A percentile compares a stretch with the other conserved stretches of the same genome.
Conservation (phyloP, 495 filamentous ascomycete genomes). For the Neurospora sp. region DNA sequence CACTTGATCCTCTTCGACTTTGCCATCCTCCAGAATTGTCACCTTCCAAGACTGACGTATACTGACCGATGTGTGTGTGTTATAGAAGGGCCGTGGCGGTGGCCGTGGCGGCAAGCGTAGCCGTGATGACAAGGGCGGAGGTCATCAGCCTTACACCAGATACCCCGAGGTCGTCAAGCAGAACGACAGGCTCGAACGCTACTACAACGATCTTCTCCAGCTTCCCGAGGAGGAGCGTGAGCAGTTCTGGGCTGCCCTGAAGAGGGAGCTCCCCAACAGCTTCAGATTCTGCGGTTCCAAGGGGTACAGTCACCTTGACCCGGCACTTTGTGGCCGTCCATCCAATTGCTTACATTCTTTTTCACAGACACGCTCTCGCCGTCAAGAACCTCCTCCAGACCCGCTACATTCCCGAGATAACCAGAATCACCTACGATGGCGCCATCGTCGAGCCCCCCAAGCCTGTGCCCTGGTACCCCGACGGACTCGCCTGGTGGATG, state of each 20-base stretch:
- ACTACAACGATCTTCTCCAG: constrained; percentile 68
- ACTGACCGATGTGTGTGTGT: background rate
- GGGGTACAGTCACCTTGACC: constrained; percentile 40
- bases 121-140: background rate
- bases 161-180: constrained; percentile 54
- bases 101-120: constrained; percentile 7
- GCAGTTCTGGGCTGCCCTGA: constrained; percentile 72
- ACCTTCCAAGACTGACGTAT: background rate
- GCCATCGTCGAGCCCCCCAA: constrained; percentile 67
- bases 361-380: constrained; percentile 64
- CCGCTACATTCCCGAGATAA: constrained; percentile 83
- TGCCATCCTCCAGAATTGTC: background rate
- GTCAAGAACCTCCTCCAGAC: constrained; percentile 77
- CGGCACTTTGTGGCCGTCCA: background rate
- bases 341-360: constrained; percentile 1
- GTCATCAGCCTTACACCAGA: constrained; percentile 26
- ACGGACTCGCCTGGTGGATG: constrained; percentile 90
- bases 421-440: constrained; percentile 68
- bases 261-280: constrained; percentile 81
- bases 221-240: constrained; percentile 62
- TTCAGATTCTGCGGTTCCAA: constrained; percentile 93
- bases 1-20: background rate
- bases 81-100: constrained; percentile 7
- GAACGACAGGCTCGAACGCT: constrained; percentile 71
- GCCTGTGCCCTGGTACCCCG: constrained; percentile 82